These are phyloP conservation scores for Mycena polygramma DNA, from an alignment of 768 basidiomycete species.

Conservation along the genomic window DNA sequence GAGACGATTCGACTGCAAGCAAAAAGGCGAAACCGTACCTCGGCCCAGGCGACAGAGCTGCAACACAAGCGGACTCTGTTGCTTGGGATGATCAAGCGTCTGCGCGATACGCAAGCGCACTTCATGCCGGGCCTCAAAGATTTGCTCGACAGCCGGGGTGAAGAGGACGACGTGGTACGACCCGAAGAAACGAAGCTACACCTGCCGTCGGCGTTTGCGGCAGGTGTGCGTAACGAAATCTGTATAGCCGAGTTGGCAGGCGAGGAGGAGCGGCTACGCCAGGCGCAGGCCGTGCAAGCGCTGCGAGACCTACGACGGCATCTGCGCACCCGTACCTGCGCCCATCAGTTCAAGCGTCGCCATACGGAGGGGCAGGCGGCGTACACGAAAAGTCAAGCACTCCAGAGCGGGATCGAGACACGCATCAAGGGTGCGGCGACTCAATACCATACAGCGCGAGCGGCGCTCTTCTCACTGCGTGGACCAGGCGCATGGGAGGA, in stretches of 20 bases:
- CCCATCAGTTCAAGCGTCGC: constrained; percentile 36
- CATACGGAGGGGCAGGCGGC: constrained; percentile 32
- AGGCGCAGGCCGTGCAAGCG: constrained; percentile 36
- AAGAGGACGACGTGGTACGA: background rate
- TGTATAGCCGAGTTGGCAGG: constrained; percentile 34
- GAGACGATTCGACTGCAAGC: background rate
- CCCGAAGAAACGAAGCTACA: constrained; percentile 37
- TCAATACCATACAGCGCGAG: constrained; percentile 16
- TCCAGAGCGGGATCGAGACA: constrained; percentile 36
- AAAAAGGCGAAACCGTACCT: background rate
- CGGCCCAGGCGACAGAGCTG: constrained; percentile 7
- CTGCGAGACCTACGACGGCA: constrained; percentile 37
- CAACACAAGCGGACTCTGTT: constrained; percentile 11
- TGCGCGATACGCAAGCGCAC: constrained; percentile 18
- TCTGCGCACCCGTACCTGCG: constrained; percentile 35
- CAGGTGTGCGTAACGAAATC: background rate
- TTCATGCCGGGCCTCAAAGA: constrained; percentile 19
- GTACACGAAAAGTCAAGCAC: constrained; percentile 32
- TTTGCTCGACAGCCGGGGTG: background rate
- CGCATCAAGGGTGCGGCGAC: constrained; percentile 9
- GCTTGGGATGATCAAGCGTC: background rate
- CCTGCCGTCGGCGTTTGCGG: constrained; percentile 39
- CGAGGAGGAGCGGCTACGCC: constrained; percentile 40
- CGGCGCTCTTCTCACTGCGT: constrained; percentile 14
- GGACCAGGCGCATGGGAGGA: constrained; percentile 36